Evolutionary conservation across 1,284 basidiomycete genomes (phyloP).

Genomic region (Tausonia pullulans): DNA sequence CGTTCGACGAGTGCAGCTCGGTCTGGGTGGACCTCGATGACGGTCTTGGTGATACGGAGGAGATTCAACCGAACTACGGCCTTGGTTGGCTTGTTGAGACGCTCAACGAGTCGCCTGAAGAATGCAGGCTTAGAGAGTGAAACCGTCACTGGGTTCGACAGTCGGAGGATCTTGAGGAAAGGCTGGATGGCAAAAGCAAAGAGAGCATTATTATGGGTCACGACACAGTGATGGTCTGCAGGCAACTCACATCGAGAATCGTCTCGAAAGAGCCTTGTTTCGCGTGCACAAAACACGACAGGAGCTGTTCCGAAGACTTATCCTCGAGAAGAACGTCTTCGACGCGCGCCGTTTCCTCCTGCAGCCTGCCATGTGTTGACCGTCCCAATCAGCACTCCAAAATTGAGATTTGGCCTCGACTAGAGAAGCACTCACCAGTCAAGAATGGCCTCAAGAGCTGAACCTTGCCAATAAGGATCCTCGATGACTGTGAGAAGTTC

Average conservation of each 20-base stretch:
- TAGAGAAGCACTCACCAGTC: constrained; percentile 54
- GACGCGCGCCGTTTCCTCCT: constrained; percentile 86
- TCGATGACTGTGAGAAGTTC: constrained; percentile 44
- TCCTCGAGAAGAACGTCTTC: constrained; percentile 74
- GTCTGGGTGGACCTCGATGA: constrained; percentile 81
- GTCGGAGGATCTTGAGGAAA: constrained; percentile 74
- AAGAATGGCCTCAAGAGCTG: constrained; percentile 63
- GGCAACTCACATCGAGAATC: constrained; percentile 50
- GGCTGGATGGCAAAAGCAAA: constrained; percentile 2
- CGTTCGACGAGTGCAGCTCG: constrained; percentile 65
- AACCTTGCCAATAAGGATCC: constrained; percentile 77
- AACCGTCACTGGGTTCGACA: constrained; percentile 62
- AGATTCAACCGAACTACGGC: constrained; percentile 84
- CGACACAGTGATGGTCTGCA: not conserved
- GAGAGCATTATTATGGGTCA: not conserved
- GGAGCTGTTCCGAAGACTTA: constrained; percentile 55
- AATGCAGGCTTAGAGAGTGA: constrained; percentile 70
- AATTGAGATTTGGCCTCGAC: too few relatives aligned
- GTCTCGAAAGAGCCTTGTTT: constrained; percentile 92
- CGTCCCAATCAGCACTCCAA: too few relatives aligned
- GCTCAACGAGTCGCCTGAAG: constrained; percentile 74
- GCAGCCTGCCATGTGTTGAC: constrained; percentile 49
- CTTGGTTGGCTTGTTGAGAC: constrained; percentile 60
- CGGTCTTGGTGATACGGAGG: constrained; percentile 67
- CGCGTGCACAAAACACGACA: constrained; percentile 73